Percentiles rank a stretch among this genome's conserved stretches.
Evolutionary conservation across 108 stramenopile species (phyloP).

Genomic region (Cyclostephanos tholiformis): DNA sequence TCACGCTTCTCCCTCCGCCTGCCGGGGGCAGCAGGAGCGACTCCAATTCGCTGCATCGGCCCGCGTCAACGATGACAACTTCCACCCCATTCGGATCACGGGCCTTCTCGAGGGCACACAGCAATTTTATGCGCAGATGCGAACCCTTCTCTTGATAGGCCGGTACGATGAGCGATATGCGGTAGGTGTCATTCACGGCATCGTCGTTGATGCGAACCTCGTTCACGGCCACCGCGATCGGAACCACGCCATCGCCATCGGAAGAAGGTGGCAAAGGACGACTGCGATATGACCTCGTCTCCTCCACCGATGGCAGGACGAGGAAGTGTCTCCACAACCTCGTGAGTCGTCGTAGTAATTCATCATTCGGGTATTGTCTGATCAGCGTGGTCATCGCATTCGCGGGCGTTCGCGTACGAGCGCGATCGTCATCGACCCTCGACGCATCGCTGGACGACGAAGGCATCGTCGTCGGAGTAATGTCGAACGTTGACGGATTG

Average conservation of each 20-base stretch:
- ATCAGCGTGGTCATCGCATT: conserved; percentile 24
- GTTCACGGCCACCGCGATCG: conserved; percentile 1
- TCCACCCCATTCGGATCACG: conserved; percentile 44
- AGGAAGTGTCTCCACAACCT: conserved; percentile 37
- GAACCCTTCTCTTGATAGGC: conserved; percentile 56
- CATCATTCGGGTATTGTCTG: conserved; percentile 28
- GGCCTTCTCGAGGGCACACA: conserved; percentile 26
- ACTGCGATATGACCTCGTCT: conserved; percentile 29
- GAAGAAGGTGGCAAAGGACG: background rate
- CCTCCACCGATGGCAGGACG: conserved; percentile 41
- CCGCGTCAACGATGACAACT: conserved; percentile 66
- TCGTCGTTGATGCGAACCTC: conserved; percentile 9
- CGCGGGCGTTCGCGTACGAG: too few relatives aligned
- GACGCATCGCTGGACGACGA: too few relatives aligned
- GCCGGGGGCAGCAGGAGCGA: conserved; percentile 14
- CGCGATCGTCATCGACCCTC: too few relatives aligned
- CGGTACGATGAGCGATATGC: conserved; percentile 70
- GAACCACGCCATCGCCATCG: conserved; percentile 3
- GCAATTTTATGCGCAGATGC: conserved; percentile 34
- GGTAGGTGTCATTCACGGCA: conserved; percentile 17
- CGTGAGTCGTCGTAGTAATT: conserved; percentile 30
- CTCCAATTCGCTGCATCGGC: conserved; percentile 49
- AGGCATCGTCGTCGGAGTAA: conserved; percentile 8
- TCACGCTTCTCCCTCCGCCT: background rate
- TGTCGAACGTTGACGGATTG: conserved; percentile 20